Conservation (phyloP, 108 stramenopile genomes). For the Seminavis robusta region DNA sequence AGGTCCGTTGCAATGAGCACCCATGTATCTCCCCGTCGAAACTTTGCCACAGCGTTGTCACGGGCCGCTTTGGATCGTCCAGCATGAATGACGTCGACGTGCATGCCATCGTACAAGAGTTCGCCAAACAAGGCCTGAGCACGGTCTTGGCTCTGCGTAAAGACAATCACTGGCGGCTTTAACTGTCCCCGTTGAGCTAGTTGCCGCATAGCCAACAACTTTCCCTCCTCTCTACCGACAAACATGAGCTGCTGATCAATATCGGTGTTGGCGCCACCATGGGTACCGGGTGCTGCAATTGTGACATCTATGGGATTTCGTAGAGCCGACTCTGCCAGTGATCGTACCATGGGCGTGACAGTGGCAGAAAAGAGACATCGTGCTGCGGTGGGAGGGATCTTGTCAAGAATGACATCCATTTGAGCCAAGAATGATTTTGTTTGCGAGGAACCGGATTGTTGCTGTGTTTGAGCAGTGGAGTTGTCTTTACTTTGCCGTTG, state of each 20-base stretch:
- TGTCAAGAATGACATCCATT: slow-evolving; percentile 88
- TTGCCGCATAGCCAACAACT: slow-evolving; percentile 92
- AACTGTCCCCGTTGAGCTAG: slow-evolving; percentile 65
- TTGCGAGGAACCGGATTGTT: slow-evolving; percentile 73
- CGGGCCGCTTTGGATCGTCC: slow-evolving; percentile 83
- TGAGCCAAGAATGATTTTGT: slow-evolving; percentile 83
- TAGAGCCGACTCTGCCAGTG: slow-evolving; percentile 86
- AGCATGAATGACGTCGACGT: slow-evolving; percentile 94
- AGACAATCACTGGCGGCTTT: slow-evolving; percentile 85
- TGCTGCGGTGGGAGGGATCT: slow-evolving; percentile 68
- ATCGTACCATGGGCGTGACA: slow-evolving; percentile 79
- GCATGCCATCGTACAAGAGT: slow-evolving; percentile 88
- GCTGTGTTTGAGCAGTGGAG: too few relatives aligned
- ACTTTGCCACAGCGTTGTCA: slow-evolving; percentile 86
- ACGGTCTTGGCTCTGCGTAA: slow-evolving; percentile 94
- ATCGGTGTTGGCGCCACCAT: slow-evolving; percentile 76
- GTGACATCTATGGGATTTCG: slow-evolving; percentile 87
- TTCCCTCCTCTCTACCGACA: slow-evolving; percentile 97
- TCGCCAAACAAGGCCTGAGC: slow-evolving; percentile 94
- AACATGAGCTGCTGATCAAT: slow-evolving; percentile 91
- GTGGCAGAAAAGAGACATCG: slow-evolving; percentile 97
- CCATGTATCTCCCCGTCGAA: slow-evolving; percentile 96
- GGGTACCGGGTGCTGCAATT: slow-evolving; percentile 53
- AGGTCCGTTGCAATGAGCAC: slow-evolving; percentile 97
- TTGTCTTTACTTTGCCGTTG: slow-evolving; percentile 2